These are phyloP conservation scores for Gautieria morchelliformis DNA, from an alignment of 768 basidiomycete species.

Conservation along the genomic window DNA sequence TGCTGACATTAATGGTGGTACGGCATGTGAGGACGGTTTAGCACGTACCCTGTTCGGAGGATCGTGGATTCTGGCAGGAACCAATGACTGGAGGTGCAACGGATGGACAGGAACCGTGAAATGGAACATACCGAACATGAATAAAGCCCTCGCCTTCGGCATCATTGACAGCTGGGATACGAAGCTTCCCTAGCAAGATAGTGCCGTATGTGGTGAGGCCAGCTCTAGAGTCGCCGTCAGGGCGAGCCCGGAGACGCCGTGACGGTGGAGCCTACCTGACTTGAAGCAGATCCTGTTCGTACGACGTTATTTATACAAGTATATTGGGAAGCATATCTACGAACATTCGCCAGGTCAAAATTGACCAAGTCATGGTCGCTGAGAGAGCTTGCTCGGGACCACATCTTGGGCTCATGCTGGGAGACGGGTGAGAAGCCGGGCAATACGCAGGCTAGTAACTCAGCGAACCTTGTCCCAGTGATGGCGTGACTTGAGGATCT, in stretches of 20 bases:
- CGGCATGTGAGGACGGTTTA: conserved; percentile 7
- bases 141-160: conserved; percentile 54
- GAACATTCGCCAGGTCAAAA: not conserved
- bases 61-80: conserved; percentile 59
- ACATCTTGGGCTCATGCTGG: conserved; percentile 51
- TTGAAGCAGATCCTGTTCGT: conserved; percentile 8
- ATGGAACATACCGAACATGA: conserved; percentile 51
- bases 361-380: conserved; percentile 39
- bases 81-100: not conserved
- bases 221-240: conserved; percentile 34
- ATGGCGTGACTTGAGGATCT: conserved; percentile 54
- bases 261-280: not conserved
- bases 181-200: conserved; percentile 69
- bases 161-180: conserved; percentile 57
- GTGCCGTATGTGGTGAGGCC: conserved; percentile 60
- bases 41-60: conserved; percentile 54
- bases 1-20: not conserved
- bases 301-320: not conserved
- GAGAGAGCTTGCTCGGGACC: conserved; percentile 46
- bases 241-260: not conserved
- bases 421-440: not conserved
- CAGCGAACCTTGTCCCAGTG: conserved; percentile 54
- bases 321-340: not conserved
- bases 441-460: not conserved
- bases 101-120: not conserved